Evolutionary conservation across 1,284 basidiomycete species (phyloP).

Genomic region (Spongiforma sp.): DNA sequence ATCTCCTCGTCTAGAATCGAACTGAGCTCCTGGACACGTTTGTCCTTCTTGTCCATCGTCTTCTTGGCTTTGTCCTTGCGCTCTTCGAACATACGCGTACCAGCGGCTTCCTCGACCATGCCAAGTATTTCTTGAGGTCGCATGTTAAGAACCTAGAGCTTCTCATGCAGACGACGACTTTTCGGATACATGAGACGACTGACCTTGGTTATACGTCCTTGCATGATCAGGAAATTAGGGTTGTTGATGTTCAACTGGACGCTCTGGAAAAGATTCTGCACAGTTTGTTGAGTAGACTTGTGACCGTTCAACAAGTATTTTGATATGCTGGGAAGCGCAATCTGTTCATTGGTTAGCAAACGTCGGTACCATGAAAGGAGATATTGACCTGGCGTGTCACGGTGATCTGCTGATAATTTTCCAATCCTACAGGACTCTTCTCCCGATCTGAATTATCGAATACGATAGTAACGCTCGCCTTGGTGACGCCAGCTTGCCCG

Average conservation of each 20-base stretch:
- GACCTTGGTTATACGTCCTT: constrained; percentile 94
- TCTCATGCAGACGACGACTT: neutral
- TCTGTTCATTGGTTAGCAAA: constrained; percentile 51
- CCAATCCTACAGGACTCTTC: constrained; percentile 87
- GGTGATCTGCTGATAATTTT: constrained; percentile 89
- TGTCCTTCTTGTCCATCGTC: constrained; percentile 98
- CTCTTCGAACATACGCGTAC: constrained; percentile 99
- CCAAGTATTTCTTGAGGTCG: constrained; percentile 97
- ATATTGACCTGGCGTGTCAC: constrained; percentile 89
- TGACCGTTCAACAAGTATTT: constrained; percentile 99
- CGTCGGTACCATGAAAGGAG: constrained; percentile 8
- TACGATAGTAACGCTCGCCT: constrained; percentile 98
- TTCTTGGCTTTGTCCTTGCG: constrained; percentile 97
- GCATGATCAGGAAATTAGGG: constrained; percentile 99
- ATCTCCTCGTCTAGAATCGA: constrained; percentile 89
- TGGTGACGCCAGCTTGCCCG: constrained; percentile 96
- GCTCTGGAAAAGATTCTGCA: constrained; percentile 96
- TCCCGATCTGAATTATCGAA: constrained; percentile 97
- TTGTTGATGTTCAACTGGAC: constrained; percentile 99
- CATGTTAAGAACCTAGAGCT: constrained; percentile 91
- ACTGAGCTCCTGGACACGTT: constrained; percentile 91
- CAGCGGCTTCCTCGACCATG: constrained; percentile 99
- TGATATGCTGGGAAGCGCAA: constrained; percentile 91
- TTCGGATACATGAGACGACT: constrained; percentile 11
- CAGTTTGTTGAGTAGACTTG: constrained; percentile 86